Percentiles rank a stretch among this genome's conserved stretches.
These are phyloP conservation scores for Syzygium grande DNA, from an alignment of 345 rosid species.

Conservation along the genomic window DNA sequence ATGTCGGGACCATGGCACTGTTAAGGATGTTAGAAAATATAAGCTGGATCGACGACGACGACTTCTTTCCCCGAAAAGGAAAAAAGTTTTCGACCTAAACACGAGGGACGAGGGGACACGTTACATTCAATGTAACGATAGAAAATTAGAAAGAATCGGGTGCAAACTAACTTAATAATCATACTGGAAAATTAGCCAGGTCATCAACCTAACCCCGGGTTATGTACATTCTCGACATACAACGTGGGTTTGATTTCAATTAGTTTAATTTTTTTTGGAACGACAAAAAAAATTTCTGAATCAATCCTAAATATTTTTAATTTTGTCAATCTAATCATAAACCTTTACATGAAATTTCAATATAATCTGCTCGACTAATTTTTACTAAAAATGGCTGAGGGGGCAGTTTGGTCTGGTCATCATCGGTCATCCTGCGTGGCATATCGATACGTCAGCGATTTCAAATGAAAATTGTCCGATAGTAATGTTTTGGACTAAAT, in stretches of 20 bases:
- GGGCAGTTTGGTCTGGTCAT: accelerated
- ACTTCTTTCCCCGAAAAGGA: neutral
- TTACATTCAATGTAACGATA: neutral
- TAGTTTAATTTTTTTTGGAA: neutral
- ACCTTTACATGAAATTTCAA: neutral
- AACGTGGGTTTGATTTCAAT: neutral
- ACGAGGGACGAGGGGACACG: neutral
- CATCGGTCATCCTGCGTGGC: neutral
- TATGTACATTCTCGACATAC: neutral
- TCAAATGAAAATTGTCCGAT: neutral
- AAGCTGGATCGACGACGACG: neutral
- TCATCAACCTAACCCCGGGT: neutral
- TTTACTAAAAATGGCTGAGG: neutral
- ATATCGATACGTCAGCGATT: neutral
- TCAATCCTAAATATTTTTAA: neutral
- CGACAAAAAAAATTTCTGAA: neutral
- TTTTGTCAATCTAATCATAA: neutral
- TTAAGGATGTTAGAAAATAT: neutral
- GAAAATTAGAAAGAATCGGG: neutral
- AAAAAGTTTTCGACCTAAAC: neutral
- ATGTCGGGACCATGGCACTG: neutral
- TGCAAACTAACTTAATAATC: neutral
- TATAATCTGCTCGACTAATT: neutral
- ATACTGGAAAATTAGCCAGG: neutral
- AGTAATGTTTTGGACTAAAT: neutral